Evolutionary conservation across 75 land plant genomes (phyloP).

Genomic region (Pinus taeda): DNA sequence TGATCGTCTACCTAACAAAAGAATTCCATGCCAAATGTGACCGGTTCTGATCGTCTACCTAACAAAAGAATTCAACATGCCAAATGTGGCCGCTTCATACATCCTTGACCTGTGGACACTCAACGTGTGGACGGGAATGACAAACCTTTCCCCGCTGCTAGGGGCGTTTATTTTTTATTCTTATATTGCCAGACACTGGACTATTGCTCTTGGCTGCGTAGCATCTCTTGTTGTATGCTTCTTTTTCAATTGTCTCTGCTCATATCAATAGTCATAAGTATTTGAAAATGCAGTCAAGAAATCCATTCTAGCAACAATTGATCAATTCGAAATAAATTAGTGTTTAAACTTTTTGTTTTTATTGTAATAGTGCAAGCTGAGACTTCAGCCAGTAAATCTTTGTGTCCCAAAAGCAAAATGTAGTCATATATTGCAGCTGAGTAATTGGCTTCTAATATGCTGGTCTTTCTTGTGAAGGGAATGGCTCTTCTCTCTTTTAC

Average conservation of each 20-base stretch:
- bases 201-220: slow-evolving; percentile 11
- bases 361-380: neutral
- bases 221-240: too few relatives aligned
- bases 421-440: neutral
- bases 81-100: too few relatives aligned
- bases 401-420: neutral
- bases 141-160: slow-evolving; percentile 43
- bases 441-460: neutral
- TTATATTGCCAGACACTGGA: slow-evolving; percentile 38
- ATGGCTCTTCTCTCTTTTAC: slow-evolving; percentile 51
- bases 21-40: too few relatives aligned
- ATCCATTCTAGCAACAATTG: neutral
- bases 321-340: neutral
- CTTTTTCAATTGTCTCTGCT: too few relatives aligned
- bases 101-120: neutral
- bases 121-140: slow-evolving; percentile 42
- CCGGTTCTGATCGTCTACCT: too few relatives aligned
- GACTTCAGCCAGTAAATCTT: neutral
- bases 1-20: too few relatives aligned
- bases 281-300: neutral
- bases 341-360: neutral
- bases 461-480: slow-evolving; percentile 41
- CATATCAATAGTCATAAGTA: neutral
- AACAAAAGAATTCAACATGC: too few relatives aligned
- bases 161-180: slow-evolving; percentile 63